Evolutionary conservation across 192 early-diverging fungal genomes (phyloP), one percentile per base, ranked within the genome.

Genomic region (Coemansia sp.): DNA sequence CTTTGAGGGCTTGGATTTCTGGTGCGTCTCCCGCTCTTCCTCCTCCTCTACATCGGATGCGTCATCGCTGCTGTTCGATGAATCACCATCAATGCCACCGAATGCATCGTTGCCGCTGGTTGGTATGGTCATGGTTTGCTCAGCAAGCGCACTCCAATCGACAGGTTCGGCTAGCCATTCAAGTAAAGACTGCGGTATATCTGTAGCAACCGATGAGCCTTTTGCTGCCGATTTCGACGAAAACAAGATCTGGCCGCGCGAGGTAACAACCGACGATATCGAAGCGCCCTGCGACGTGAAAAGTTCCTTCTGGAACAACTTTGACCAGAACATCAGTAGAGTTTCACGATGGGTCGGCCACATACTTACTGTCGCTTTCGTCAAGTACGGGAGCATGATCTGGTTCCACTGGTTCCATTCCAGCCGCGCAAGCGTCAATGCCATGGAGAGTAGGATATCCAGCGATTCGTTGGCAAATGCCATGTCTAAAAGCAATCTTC

Each of bases 321-420:
- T 64, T 0, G 70, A 34, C 74, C 73, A 81, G 43, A 76, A 75
- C 45, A 70, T 23, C 57, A 81, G 62, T 59, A 81, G 33, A 5
- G 26, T 7, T 25, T 29, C 37, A 13, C 64, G 51, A 26, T 66
- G 53, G 7, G 59, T 37, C 2, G 28, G 29, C 79, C 79, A 81
- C 16, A 56, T 60, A 16, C 34, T 48, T 26, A 61, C 61, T 18
- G 74, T 76, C 26, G 70, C 35, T 7, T 63, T 70, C 29, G 91
- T 73, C 43, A 93, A 74, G 59, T 89, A 83, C 15, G 93, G 91
- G 23, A 93, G 72, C 59, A 92, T 74, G 45, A 94, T 85, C 64
- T 89, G 87, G 21, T 86, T 86, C 67, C 86, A 92, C 58, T 93
- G 87, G 31, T 76, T 64, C 88, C 92, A 93, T 39, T 84, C 79